Evolutionary conservation across 768 basidiomycete species (phyloP), one percentile per base, ranked within the genome.

Genomic region (Kwoniella sp.): DNA sequence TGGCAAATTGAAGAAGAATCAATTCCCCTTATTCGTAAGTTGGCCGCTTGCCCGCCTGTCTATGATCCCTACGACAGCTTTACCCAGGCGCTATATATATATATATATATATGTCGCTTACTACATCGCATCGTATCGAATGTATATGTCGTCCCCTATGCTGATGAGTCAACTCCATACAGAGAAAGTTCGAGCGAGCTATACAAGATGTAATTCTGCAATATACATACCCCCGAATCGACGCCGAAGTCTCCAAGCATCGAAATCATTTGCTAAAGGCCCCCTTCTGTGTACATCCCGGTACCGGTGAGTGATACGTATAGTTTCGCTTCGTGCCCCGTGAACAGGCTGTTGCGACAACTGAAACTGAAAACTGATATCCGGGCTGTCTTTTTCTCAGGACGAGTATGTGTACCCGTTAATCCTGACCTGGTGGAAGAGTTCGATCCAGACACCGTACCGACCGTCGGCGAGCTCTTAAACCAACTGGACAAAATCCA

Each of bases 181-280:
- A 77, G 74, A 60, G 64, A 48, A 74, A 73, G 55, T 27, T 68
- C 86, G 46, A 80, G 68, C 57, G 80, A 1, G 86, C 87, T 2
- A 82, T 92, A 82, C 88, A 95, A 77, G 95, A 98, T 65, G 86
- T 97, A 63, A 83, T 96, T 51, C 82, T 99, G 13, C 89, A 92
- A 70, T 97, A 96, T 79, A 95, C 90, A 0, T 99, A 98, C 80
- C 95, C 95, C 1, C 87, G 96, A 13, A 85, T 99, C 58, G 96
- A 99, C 79, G 90, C 90, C 15, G 96, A 99, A 79, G 96, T 99
- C 27, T 94, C 93, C 2, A 95, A 98, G 75, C 91, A 94, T 76
- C 86, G 93, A 54, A 98, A 99, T 82, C 96, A 99, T 83, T 84
- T 99, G 82, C 85, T 99, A 58, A 99, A 99, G 81, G 89, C 92